phyloP scores from a whole-genome alignment of 2,329 filamentous ascomycete genomes.

The Diplodia scrobiculata region DNA sequence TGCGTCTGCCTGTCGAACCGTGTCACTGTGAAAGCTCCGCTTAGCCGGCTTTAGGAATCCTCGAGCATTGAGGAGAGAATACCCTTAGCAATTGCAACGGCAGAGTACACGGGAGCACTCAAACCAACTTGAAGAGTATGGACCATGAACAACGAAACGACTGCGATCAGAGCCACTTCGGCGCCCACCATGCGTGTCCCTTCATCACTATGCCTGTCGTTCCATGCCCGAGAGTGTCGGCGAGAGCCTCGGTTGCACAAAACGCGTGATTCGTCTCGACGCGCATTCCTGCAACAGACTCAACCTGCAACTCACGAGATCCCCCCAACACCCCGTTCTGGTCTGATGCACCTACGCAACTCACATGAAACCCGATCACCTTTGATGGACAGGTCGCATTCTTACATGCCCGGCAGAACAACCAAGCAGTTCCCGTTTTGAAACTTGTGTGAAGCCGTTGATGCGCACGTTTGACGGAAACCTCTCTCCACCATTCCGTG shows the following conservation, averaged over 20 bases:
- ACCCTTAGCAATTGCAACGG: conserved; percentile 7
- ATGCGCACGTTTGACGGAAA: conserved; percentile 6
- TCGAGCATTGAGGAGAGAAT: conserved; percentile 5
- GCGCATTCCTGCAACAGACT: background rate
- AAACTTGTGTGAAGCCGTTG: background rate
- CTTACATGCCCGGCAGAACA: background rate
- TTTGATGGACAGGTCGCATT: background rate
- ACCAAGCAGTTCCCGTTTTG: background rate
- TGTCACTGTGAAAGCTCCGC: conserved; percentile 1
- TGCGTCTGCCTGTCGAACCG: conserved; percentile 17
- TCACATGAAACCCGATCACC: conserved; percentile 5
- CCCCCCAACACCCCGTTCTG: background rate
- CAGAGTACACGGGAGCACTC: background rate
- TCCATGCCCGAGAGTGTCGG: background rate
- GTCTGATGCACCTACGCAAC: background rate
- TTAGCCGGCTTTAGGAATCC: conserved; percentile 9
- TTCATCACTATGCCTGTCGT: background rate
- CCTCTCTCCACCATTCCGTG: background rate
- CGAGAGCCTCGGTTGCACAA: background rate
- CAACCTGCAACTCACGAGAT: background rate
- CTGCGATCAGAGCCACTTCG: background rate
- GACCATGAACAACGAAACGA: background rate
- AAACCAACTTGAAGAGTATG: background rate
- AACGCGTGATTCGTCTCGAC: background rate
- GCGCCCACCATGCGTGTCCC: background rate